Conservation (phyloP, 768 basidiomycete species). For the Naganishia randhawae region DNA sequence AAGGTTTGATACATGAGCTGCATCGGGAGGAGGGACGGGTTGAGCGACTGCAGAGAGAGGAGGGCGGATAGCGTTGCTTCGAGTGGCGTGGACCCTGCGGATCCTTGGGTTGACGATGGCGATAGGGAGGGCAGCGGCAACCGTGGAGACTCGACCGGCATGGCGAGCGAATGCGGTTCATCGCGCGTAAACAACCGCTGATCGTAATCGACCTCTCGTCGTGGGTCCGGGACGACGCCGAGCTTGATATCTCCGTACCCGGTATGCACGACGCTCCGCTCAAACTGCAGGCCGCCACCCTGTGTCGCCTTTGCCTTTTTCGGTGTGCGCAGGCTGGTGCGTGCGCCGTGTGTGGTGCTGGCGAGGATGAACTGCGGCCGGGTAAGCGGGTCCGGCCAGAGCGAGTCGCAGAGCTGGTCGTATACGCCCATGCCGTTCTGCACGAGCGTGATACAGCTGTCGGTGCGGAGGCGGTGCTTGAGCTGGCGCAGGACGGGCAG, state of each 20-base stretch:
- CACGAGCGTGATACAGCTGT: constrained; percentile 82
- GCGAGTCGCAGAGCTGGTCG: constrained; percentile 63
- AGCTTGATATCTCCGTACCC: constrained; percentile 71
- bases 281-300: neutral
- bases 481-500: constrained; percentile 60
- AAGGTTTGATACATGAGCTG: constrained; percentile 65
- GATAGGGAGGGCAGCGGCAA: constrained; percentile 34
- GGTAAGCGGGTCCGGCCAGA: constrained; percentile 68
- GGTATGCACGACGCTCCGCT: constrained; percentile 61
- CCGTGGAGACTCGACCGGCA: neutral
- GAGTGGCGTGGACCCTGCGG: constrained; percentile 49
- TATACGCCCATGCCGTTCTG: constrained; percentile 94
- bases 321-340: constrained; percentile 50
- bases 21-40: constrained; percentile 64
- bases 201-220: constrained; percentile 38
- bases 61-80: constrained; percentile 66
- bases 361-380: constrained; percentile 84
- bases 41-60: constrained; percentile 57
- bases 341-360: constrained; percentile 74
- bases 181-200: constrained; percentile 34
- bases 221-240: constrained; percentile 68
- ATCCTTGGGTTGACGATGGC: constrained; percentile 55
- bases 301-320: constrained; percentile 41
- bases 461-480: constrained; percentile 60
- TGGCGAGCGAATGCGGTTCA: neutral